Conservation (phyloP, 140 eudicot genomes). For the Erigeron philadelphicus region DNA sequence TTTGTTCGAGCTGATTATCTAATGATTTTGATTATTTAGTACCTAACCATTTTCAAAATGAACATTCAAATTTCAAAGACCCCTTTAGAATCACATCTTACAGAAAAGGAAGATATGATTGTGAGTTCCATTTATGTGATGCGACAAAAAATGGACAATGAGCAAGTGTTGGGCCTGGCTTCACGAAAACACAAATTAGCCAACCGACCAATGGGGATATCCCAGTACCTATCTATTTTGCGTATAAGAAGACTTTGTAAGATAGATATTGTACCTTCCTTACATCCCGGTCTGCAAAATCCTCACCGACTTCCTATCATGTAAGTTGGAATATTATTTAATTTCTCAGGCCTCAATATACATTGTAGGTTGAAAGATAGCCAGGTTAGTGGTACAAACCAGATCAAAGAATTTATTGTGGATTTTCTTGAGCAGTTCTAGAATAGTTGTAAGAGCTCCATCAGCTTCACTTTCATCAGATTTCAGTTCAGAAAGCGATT, state of each 20-base stretch:
- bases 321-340: not conserved
- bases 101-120: no score
- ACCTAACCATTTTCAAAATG: no score
- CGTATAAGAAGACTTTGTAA: not conserved
- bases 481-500: conserved; percentile 63
- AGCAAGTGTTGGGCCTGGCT: no score
- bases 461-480: conserved; percentile 70
- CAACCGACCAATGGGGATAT: no score
- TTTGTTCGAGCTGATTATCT: not conserved
- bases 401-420: conserved; percentile 56
- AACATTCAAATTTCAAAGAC: not conserved
- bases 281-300: conserved; percentile 49
- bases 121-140: no score
- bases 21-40: no score
- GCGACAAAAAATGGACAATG: no score
- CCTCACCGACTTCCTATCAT: conserved; percentile 41
- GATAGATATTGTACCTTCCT: conserved; percentile 50
- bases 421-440: conserved; percentile 52
- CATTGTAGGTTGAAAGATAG: not conserved
- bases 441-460: conserved; percentile 61
- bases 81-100: no score
- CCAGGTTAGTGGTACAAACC: conserved; percentile 30
- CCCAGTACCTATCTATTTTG: not conserved
- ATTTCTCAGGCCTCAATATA: not conserved
- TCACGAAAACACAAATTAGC: no score